A percentile compares a stretch with the other conserved stretches of the same genome.
Evolutionary conservation across 2,329 filamentous ascomycete genomes (phyloP).

Genomic region (Claviceps sp.): DNA sequence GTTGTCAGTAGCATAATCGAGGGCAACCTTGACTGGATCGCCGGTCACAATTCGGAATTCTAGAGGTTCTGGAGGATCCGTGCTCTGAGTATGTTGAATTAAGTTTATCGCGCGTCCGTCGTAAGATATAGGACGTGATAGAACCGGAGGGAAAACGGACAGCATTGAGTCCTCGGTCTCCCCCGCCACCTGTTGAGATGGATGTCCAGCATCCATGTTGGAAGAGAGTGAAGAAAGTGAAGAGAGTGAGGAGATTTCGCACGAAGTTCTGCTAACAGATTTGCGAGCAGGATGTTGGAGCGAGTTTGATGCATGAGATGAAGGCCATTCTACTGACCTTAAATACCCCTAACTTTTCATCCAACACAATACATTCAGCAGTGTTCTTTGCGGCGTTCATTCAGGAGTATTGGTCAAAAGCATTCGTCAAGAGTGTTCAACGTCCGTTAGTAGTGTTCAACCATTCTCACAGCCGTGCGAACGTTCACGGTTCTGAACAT

Average conservation of each 20-base stretch:
- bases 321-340: conserved; percentile 1
- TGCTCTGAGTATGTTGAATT: conserved; percentile 19
- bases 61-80: conserved; percentile 31
- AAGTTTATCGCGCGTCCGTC: conserved; percentile 34
- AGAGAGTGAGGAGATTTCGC: background rate
- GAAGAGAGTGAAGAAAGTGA: background rate
- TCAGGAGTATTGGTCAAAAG: too few relatives aligned
- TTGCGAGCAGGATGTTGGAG: background rate
- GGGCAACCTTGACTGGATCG: conserved; percentile 46
- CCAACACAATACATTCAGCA: too few relatives aligned
- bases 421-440: too few relatives aligned
- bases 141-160: conserved; percentile 51
- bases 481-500: too few relatives aligned
- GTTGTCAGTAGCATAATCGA: conserved; percentile 38
- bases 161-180: conserved; percentile 59
- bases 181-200: conserved; percentile 40
- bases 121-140: conserved; percentile 46
- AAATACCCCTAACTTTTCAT: conserved; percentile 1
- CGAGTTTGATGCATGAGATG: conserved; percentile 8
- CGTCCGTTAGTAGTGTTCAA: too few relatives aligned
- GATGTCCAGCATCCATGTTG: conserved; percentile 30
- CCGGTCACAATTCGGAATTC: conserved; percentile 38
- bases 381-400: too few relatives aligned
- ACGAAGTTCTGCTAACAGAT: background rate
- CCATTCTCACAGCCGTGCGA: conserved; percentile 11